Percentiles rank a stretch among this genome's conserved stretches.
phyloP scores from a whole-genome alignment of 176 grass and related monocot genomes.

The Oryza meyeriana region DNA sequence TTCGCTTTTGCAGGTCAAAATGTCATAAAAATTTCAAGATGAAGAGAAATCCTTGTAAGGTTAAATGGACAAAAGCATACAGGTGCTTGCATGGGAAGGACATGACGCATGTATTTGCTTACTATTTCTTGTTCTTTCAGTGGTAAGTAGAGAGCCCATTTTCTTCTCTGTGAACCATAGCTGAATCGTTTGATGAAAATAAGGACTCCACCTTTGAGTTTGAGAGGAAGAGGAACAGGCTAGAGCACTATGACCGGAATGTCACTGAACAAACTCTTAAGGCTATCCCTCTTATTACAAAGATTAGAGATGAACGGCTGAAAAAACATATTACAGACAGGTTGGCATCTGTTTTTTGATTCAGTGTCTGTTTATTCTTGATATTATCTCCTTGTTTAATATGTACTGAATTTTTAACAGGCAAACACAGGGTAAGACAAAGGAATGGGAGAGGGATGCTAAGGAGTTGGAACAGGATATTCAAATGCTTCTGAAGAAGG shows the following conservation, averaged over 20 bases:
- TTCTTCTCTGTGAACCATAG: not conserved
- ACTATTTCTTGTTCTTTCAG: not conserved
- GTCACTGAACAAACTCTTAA: slow-evolving; percentile 56
- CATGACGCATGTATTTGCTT: slow-evolving; percentile 68
- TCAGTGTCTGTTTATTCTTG: not conserved
- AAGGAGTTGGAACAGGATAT: slow-evolving; percentile 74
- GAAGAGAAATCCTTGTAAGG: slow-evolving; percentile 99
- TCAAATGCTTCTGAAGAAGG: slow-evolving; percentile 42
- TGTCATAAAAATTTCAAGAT: slow-evolving; percentile 99
- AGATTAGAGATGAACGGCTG: slow-evolving; percentile 63
- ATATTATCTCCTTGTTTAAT: not conserved
- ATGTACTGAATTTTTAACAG: slow-evolving; percentile 27
- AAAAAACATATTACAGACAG: slow-evolving; percentile 55
- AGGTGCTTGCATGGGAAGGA: slow-evolving; percentile 84
- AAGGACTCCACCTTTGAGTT: slow-evolving; percentile 94
- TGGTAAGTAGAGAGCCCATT: not conserved
- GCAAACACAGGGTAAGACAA: slow-evolving; percentile 44
- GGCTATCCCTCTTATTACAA: slow-evolving; percentile 67
- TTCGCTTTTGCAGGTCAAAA: slow-evolving; percentile 92
- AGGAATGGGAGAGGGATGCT: slow-evolving; percentile 25
- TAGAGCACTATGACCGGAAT: slow-evolving; percentile 80
- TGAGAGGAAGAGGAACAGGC: slow-evolving; percentile 94
- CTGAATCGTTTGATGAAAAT: not conserved
- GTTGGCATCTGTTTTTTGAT: slow-evolving; percentile 22
- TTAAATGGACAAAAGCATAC: slow-evolving; percentile 95